Percentiles rank a stretch among this genome's conserved stretches.
Conservation (phyloP, 192 early-diverging fungal species). For the Rhizophagus clarus region DNA sequence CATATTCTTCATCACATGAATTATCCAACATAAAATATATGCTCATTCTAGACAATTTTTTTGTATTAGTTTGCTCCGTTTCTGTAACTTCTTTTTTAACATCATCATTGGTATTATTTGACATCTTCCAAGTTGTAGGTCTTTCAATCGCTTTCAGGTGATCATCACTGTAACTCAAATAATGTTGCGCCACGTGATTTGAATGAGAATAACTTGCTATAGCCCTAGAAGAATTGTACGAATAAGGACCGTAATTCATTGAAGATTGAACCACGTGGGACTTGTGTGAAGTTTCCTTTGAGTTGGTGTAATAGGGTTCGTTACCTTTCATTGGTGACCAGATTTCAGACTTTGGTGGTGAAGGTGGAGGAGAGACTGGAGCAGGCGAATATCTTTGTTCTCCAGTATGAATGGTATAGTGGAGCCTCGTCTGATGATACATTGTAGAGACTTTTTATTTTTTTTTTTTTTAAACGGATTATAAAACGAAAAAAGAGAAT, state of each 20-base stretch:
- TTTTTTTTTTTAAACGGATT: not conserved
- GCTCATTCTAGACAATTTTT: not conserved
- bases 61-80: not conserved
- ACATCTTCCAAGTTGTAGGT: not conserved
- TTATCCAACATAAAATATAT: not conserved
- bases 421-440: not conserved
- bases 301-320: not conserved
- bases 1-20: not conserved
- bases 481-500: too few relatives aligned
- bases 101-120: not conserved
- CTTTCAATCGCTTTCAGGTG: too few relatives aligned
- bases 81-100: not conserved
- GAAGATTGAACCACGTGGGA: too few relatives aligned
- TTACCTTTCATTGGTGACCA: not conserved
- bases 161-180: too few relatives aligned
- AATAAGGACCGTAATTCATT: too few relatives aligned
- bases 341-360: not conserved
- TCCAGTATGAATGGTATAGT: too few relatives aligned
- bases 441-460: not conserved
- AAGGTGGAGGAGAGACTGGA: not conserved
- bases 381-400: not conserved
- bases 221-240: too few relatives aligned
- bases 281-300: not conserved
- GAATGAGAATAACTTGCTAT: too few relatives aligned
- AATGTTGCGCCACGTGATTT: too few relatives aligned